These are phyloP conservation scores for Nemophila menziesii DNA, from an alignment of 257 asterid genomes.

Conservation along the genomic window DNA sequence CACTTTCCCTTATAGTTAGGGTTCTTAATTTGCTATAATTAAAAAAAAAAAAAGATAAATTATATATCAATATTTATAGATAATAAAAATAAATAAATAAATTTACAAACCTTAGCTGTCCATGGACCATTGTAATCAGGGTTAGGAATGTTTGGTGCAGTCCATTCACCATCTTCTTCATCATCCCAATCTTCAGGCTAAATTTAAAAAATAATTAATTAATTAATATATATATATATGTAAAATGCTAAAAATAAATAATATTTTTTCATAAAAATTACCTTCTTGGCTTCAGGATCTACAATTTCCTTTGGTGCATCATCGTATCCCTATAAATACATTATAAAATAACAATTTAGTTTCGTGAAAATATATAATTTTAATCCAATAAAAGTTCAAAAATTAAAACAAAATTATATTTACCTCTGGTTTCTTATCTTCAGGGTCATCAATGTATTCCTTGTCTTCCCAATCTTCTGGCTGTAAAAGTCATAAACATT, in stretches of 20 bases:
- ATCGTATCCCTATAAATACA: conserved; percentile 72
- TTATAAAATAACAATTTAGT: not conserved
- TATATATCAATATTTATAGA: not conserved
- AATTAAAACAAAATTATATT: not conserved
- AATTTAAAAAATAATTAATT: conserved; percentile 1
- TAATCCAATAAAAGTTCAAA: not conserved
- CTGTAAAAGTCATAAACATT: conserved; percentile 26
- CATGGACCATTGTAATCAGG: conserved; percentile 94
- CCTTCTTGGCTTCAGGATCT: conserved; percentile 93
- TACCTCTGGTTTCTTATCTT: conserved; percentile 96
- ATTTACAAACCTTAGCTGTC: conserved; percentile 51
- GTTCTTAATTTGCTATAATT: conserved; percentile 60
- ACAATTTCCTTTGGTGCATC: conserved; percentile 82
- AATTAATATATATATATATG: conserved; percentile 1
- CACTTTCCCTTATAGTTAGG: conserved; percentile 88
- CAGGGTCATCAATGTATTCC: conserved; percentile 86
- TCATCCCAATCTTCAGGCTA: conserved; percentile 99
- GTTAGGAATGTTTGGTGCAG: conserved; percentile 85
- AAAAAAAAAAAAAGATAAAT: conserved; percentile 9
- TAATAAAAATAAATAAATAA: conserved; percentile 4
- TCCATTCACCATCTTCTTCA: conserved; percentile 97
- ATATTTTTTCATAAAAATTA: conserved; percentile 14
- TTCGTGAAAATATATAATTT: not conserved
- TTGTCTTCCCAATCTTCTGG: conserved; percentile 99
- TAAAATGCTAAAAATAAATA: not conserved